Percentiles rank a stretch among this genome's conserved stretches.
These are phyloP conservation scores for Metschnikowia gelsemii DNA, from an alignment of 805 yeast species.

Conservation along the genomic window DNA sequence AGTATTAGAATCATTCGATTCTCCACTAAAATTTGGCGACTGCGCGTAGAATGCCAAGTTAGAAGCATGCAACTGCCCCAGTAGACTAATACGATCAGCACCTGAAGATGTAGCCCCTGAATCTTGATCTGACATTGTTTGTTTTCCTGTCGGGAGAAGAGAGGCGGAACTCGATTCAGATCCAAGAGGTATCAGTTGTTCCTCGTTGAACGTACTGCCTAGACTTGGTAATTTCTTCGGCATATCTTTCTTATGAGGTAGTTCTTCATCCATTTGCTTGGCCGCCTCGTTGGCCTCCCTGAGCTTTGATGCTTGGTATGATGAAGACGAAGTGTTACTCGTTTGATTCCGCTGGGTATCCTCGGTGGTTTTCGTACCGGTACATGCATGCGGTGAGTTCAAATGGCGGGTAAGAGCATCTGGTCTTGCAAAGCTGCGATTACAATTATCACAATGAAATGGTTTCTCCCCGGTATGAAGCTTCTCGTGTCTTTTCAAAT, in stretches of 20 bases:
- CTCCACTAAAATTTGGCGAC: constrained; percentile 6
- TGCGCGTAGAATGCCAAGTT: constrained; percentile 1
- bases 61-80: not conserved
- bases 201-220: constrained; percentile 11
- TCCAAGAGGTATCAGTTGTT: constrained; percentile 18
- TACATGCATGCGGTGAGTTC: constrained; percentile 44
- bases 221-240: constrained; percentile 7
- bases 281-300: constrained; percentile 1
- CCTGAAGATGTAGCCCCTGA: constrained; percentile 7
- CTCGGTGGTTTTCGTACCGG: constrained; percentile 6
- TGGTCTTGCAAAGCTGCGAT: constrained; percentile 65
- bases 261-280: not conserved
- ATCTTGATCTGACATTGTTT: constrained; percentile 4
- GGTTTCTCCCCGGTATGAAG: constrained; percentile 78
- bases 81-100: not conserved
- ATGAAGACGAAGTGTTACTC: constrained; percentile 7
- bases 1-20: constrained; percentile 4
- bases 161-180: constrained; percentile 12
- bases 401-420: constrained; percentile 74
- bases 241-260: too few relatives aligned
- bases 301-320: constrained; percentile 5
- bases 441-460: constrained; percentile 58
- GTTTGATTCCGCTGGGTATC: constrained; percentile 7
- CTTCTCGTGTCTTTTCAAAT: constrained; percentile 71
- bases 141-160: constrained; percentile 9